A percentile compares a stretch with the other conserved stretches of the same genome.
Conservation (phyloP, 1,284 basidiomycete genomes). For the Grifola frondosa region DNA sequence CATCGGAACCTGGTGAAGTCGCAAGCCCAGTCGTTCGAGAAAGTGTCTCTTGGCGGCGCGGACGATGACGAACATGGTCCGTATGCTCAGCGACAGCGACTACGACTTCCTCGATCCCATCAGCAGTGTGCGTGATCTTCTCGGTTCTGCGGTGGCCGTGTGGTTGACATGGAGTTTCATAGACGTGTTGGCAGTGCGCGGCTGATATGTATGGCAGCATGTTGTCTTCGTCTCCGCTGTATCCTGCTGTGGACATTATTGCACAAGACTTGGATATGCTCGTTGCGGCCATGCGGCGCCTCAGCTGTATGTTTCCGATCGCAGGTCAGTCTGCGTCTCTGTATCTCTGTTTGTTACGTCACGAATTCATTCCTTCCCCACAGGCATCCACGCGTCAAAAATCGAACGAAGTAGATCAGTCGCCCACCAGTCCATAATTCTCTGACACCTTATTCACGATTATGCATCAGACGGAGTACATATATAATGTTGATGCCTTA, state of each 20-base stretch:
- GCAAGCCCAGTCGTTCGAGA: slow-evolving; percentile 31
- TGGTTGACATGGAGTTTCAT: slow-evolving; percentile 8
- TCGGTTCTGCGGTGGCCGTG: background rate
- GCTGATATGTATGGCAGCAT: slow-evolving; percentile 40
- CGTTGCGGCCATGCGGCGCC: slow-evolving; percentile 33
- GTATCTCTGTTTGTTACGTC: background rate
- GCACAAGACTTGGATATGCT: slow-evolving; percentile 35
- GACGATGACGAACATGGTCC: slow-evolving; percentile 44
- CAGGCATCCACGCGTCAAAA: slow-evolving; percentile 17
- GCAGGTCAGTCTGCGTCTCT: slow-evolving; percentile 27
- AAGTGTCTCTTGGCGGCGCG: slow-evolving; percentile 45
- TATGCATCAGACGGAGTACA: too few relatives aligned
- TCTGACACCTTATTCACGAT: too few relatives aligned
- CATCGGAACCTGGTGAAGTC: slow-evolving; percentile 39
- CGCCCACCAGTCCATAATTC: slow-evolving; percentile 1
- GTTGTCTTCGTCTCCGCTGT: slow-evolving; percentile 20
- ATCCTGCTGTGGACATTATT: slow-evolving; percentile 25
- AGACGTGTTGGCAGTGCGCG: slow-evolving; percentile 43
- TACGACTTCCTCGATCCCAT: slow-evolving; percentile 54
- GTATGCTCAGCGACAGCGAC: slow-evolving; percentile 46
- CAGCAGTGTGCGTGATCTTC: slow-evolving; percentile 37
- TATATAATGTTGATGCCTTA: too few relatives aligned
- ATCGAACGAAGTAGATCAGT: slow-evolving; percentile 13
- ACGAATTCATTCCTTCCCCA: background rate
- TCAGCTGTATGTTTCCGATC: slow-evolving; percentile 37